Conservation (phyloP, 1,284 basidiomycete species). For the Peniophora sp. region DNA sequence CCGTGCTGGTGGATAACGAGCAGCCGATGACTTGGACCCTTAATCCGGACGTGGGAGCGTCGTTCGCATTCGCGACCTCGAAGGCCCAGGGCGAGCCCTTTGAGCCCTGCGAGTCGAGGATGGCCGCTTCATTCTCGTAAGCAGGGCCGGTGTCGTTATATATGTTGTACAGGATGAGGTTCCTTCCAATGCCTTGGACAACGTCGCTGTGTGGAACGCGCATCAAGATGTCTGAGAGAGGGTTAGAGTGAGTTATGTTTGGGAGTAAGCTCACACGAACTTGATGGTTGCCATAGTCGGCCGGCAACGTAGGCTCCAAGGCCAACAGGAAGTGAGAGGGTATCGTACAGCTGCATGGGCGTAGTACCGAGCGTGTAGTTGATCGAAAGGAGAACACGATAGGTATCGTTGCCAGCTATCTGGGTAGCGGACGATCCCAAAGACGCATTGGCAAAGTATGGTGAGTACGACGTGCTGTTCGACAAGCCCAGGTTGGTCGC, state of each 20-base stretch:
- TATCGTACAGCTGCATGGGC: too few relatives aligned
- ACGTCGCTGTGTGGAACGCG: neutral
- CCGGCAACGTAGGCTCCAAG: neutral
- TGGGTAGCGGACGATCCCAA: neutral
- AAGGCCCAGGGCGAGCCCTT: neutral
- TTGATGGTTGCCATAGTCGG: neutral
- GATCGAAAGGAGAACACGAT: neutral
- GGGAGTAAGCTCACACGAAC: neutral
- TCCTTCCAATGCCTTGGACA: neutral
- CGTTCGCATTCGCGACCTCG: too few relatives aligned
- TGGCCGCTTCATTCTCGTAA: neutral
- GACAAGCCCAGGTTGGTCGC: neutral
- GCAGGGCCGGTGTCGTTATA: neutral
- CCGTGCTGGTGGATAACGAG: neutral
- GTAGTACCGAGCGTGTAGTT: neutral
- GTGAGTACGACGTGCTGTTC: neutral
- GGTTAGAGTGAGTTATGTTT: neutral
- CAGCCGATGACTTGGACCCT: neutral
- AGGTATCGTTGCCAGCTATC: neutral
- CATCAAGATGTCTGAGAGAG: neutral
- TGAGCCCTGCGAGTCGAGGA: neutral
- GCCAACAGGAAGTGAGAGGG: neutral
- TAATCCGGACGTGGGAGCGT: neutral
- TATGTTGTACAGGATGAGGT: neutral
- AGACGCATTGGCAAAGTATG: too few relatives aligned